Base-by-base conservation (phyloP, 2,329 filamentous ascomycete genomes). In the Fusarium continuum region DNA sequence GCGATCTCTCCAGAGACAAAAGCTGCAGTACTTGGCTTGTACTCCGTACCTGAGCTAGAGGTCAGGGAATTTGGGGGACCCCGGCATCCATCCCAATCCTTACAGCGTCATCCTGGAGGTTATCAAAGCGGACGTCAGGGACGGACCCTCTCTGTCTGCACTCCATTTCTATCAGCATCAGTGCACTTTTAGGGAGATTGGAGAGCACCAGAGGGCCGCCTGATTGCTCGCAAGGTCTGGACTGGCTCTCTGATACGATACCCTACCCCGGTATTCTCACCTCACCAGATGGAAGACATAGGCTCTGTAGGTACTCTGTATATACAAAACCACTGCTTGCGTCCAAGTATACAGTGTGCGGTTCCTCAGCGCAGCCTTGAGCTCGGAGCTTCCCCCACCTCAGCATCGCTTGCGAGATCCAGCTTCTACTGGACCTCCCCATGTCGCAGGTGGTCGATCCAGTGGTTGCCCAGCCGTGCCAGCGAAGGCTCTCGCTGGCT, bases 351-450 rank as follows among this genome's bases (percentile, higher is more conserved):
- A 70, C 69, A 69, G 69, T 71, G 69, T 53, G 52, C 10, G 6
- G 19, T 23, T 31, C 28, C 54, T 54, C 52, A 71, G 69, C 69
- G 69, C 69, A 71, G 65, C 56, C 64, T 64, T 71, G 63, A 71
- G 69, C 64, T 70, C 64, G 58, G 57, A 40, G 51, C 47, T 38
- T 40, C 61, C 54, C 46, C 54, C 58, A 53, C 46, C 54, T 45
- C 35, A 47, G 52, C 54, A 44, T 55, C 49, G 50, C 61, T 44
- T 36, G 43, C 36, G 46, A 57, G 51, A 61, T 56, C 22, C 46
- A 48, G 56, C 55, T 45, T 55, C 40, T 32, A 41, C 38, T 48
- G 49, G 36, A 43, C 41, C n/a, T 23, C 38, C 44, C 51, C 35
- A 53, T 53, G 51, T 52, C 29, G 29, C 32, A 55, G 38, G 41